These are phyloP conservation scores for Paecilomyces fulvus DNA, from an alignment of 2,329 filamentous ascomycete species.

Conservation along the genomic window DNA sequence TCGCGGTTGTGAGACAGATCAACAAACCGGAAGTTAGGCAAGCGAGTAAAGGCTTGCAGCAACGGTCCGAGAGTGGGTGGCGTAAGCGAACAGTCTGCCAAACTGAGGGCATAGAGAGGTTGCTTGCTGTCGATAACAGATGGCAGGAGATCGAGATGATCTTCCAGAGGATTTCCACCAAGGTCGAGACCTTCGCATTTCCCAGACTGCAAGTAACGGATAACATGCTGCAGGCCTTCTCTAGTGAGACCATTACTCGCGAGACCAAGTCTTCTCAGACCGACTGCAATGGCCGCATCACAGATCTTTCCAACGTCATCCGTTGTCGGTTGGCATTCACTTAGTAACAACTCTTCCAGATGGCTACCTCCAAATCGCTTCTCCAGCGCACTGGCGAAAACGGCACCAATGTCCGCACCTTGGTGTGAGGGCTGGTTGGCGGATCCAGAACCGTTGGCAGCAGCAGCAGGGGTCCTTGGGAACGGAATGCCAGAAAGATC, in stretches of 20 bases:
- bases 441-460: conserved; percentile 16
- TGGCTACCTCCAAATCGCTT: conserved; percentile 67
- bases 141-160: conserved; percentile 39
- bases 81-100: conserved; percentile 76
- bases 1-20: conserved; percentile 84
- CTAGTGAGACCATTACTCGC: conserved; percentile 71
- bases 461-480: conserved; percentile 40
- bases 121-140: conserved; percentile 35
- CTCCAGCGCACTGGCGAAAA: conserved; percentile 66
- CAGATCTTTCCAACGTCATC: conserved; percentile 66
- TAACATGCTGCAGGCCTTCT: conserved; percentile 66
- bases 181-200: conserved; percentile 83
- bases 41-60: conserved; percentile 61
- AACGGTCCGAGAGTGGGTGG: conserved; percentile 65
- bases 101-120: conserved; percentile 69
- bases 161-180: conserved; percentile 67
- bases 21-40: conserved; percentile 74
- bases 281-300: conserved; percentile 72
- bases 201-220: conserved; percentile 65
- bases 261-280: conserved; percentile 69
- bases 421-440: conserved; percentile 9
- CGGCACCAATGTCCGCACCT: conserved; percentile 48
- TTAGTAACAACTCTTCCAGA: conserved; percentile 75
- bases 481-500: conserved; percentile 82
- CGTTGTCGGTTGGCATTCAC: conserved; percentile 65